Percentiles rank a stretch among this genome's conserved stretches.
These are phyloP conservation scores for Debaryomyces sp. DNA, from an alignment of 1,139 yeast species.

Conservation along the genomic window DNA sequence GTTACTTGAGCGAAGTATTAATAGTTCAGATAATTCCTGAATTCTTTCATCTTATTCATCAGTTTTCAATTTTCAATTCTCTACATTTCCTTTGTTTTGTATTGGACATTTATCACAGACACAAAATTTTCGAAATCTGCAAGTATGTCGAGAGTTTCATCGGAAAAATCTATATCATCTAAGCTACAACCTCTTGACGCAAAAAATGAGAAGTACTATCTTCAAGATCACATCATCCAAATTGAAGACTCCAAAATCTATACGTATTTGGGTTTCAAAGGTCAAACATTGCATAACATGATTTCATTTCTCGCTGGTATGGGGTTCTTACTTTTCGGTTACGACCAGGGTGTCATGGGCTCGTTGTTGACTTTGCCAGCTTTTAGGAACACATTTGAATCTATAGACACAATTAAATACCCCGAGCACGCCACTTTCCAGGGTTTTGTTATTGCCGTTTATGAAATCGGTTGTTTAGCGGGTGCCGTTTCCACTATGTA, in stretches of 20 bases:
- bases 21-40: not conserved
- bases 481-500: conserved; percentile 37
- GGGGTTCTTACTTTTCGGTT: conserved; percentile 45
- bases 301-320: conserved; percentile 33
- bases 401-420: conserved; percentile 24
- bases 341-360: conserved; percentile 56
- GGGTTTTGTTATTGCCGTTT: conserved; percentile 40
- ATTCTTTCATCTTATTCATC: not conserved
- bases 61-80: not conserved
- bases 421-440: conserved; percentile 27
- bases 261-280: conserved; percentile 28
- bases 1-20: not conserved
- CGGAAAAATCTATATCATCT: not conserved
- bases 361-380: conserved; percentile 41
- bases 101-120: not conserved
- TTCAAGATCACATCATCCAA: not conserved
- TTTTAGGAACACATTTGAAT: conserved; percentile 42
- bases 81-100: not conserved
- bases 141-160: not conserved
- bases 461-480: conserved; percentile 41
- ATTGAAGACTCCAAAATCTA: conserved; percentile 8
- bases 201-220: not conserved
- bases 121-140: not conserved
- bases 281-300: conserved; percentile 26
- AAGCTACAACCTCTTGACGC: not conserved